Conservation (phyloP, 179 eudicot genomes). For the Corrigiola litoralis region DNA sequence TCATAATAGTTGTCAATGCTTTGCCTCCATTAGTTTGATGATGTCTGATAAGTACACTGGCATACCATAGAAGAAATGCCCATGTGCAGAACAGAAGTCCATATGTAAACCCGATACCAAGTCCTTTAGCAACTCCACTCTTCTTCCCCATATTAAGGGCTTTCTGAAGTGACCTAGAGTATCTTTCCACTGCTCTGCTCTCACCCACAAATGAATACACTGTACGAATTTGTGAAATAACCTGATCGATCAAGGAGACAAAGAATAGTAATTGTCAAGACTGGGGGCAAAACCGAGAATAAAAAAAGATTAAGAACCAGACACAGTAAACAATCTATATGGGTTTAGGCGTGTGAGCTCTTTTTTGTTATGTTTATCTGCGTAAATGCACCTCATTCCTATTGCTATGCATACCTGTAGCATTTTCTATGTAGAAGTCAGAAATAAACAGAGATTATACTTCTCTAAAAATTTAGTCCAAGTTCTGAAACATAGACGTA, state of each 20-base stretch:
- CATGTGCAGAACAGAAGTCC: slow-evolving; percentile 53
- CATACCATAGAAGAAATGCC: slow-evolving; percentile 73
- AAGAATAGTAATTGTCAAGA: neutral
- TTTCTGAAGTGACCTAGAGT: slow-evolving; percentile 39
- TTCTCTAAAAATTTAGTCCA: no score
- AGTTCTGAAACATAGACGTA: no score
- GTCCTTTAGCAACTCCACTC: slow-evolving; percentile 59
- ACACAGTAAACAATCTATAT: no score
- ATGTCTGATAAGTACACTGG: slow-evolving; percentile 51
- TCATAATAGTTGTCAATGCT: slow-evolving; percentile 56
- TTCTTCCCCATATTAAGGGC: slow-evolving; percentile 50
- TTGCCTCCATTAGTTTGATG: slow-evolving; percentile 54
- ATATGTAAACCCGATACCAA: slow-evolving; percentile 58
- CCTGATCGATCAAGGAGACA: slow-evolving; percentile 27
- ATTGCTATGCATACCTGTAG: no score
- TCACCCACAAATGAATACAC: slow-evolving; percentile 69
- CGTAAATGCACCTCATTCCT: no score
- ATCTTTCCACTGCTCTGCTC: slow-evolving; percentile 42
- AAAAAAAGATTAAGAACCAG: no score
- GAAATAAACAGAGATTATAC: no score
- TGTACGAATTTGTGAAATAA: slow-evolving; percentile 55
- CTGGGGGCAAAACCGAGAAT: no score
- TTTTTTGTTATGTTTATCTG: no score
- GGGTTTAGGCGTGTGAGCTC: no score
- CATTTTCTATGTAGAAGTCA: no score